Percentiles rank a stretch among this genome's conserved stretches.
phyloP scores from a whole-genome alignment of 768 basidiomycete genomes.

The Suillus plorans region DNA sequence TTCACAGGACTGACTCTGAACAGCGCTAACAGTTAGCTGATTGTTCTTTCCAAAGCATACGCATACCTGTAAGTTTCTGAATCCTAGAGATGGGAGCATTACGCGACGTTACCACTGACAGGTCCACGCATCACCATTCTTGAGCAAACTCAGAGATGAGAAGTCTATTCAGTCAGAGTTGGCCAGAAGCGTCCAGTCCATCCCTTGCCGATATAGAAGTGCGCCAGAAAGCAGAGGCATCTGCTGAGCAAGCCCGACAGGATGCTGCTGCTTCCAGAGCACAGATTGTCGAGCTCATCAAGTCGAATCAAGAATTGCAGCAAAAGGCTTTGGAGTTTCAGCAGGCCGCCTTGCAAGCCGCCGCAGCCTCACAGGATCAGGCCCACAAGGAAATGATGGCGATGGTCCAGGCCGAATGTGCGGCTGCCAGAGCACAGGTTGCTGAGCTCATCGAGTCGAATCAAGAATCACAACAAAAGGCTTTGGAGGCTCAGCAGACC shows the following conservation, averaged over 20 bases:
- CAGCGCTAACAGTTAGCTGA: not conserved
- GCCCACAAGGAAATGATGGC: slow-evolving; percentile 2
- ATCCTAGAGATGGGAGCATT: not conserved
- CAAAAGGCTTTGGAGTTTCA: not conserved
- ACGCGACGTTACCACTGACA: not conserved
- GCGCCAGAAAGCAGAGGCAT: slow-evolving; percentile 4
- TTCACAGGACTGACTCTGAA: not conserved
- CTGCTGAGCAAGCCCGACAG: not conserved
- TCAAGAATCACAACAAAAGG: not conserved
- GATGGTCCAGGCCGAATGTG: not conserved
- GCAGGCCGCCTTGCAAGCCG: not conserved
- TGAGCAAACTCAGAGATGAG: not conserved
- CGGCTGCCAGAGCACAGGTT: not conserved
- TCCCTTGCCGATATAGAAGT: not conserved
- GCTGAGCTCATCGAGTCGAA: not conserved
- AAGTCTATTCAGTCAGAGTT: not conserved
- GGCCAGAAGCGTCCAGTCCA: slow-evolving; percentile 1
- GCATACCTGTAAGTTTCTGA: not conserved
- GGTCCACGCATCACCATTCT: not conserved
- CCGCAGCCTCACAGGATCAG: slow-evolving; percentile 1
- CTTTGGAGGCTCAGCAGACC: not conserved
- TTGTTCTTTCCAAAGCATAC: not conserved
- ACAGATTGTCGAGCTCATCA: not conserved
- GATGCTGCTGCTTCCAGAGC: slow-evolving; percentile 5
- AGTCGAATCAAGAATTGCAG: not conserved